Evolutionary conservation across 768 basidiomycete genomes (phyloP).

Genomic region (Tylopilus felleus): DNA sequence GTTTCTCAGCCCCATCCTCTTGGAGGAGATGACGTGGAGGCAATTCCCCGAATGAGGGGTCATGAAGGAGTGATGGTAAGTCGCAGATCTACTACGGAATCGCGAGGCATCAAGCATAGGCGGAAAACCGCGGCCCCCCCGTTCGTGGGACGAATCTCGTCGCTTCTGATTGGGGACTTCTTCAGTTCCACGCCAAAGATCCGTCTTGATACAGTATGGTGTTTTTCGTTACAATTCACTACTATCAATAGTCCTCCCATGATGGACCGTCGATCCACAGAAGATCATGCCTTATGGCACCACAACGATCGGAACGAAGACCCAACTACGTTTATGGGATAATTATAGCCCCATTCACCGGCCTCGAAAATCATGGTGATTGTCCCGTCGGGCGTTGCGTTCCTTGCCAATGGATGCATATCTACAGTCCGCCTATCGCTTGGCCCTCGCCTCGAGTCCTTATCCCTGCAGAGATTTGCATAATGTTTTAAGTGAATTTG

Average conservation of each 20-base stretch:
- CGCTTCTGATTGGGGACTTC: conserved; percentile 3
- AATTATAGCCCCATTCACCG: background rate
- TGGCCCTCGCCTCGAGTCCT: background rate
- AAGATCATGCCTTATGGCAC: background rate
- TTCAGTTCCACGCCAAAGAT: conserved; percentile 1
- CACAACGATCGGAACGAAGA: conserved; percentile 1
- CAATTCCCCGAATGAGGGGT: background rate
- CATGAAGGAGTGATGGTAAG: background rate
- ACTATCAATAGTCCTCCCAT: background rate
- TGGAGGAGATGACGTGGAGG: conserved; percentile 2
- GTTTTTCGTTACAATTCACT: background rate
- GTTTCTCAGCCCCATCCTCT: background rate
- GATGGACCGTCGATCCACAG: conserved; percentile 10
- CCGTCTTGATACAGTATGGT: conserved; percentile 5
- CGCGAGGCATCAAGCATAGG: background rate
- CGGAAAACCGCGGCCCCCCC: background rate
- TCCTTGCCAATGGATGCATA: too few species aligned
- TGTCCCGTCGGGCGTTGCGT: background rate
- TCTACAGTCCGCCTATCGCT: background rate
- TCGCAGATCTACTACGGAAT: background rate
- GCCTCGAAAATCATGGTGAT: background rate
- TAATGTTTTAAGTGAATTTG: background rate
- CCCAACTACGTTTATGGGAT: background rate
- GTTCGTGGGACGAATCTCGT: conserved; percentile 9
- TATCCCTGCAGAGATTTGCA: background rate